Evolutionary conservation across 371 early-diverging fungal species (phyloP).

Genomic region (Haplosporangium sp.): DNA sequence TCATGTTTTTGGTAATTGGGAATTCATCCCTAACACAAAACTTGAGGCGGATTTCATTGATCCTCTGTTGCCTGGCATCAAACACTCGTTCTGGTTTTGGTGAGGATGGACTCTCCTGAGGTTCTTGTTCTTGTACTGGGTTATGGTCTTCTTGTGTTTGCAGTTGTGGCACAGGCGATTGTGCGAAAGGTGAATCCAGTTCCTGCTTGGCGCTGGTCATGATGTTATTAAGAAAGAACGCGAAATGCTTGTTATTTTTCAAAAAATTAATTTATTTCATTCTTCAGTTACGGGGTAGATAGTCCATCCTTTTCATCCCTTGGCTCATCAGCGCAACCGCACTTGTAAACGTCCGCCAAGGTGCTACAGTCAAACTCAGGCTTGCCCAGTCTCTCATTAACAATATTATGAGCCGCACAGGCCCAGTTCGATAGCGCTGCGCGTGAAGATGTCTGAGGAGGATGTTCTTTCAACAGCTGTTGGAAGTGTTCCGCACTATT

Average conservation of each 20-base stretch:
- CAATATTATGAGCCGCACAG: slow-evolving; percentile 96
- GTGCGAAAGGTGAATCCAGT: slow-evolving; percentile 13
- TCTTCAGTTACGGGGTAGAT: neutral
- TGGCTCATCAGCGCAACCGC: slow-evolving; percentile 83
- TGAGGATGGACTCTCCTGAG: slow-evolving; percentile 7
- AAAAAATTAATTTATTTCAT: too few relatives aligned
- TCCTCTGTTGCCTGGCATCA: slow-evolving; percentile 74
- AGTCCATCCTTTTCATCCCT: slow-evolving; percentile 4
- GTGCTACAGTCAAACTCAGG: slow-evolving; percentile 89
- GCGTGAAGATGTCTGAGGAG: slow-evolving; percentile 86
- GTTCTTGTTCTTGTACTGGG: slow-evolving; percentile 16
- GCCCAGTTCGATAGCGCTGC: slow-evolving; percentile 90
- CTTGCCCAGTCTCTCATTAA: slow-evolving; percentile 93
- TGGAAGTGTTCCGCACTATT: slow-evolving; percentile 90
- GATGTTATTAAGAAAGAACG: neutral
- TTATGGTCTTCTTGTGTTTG: neutral
- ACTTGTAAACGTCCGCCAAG: slow-evolving; percentile 89
- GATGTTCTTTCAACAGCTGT: slow-evolving; percentile 79
- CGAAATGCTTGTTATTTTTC: neutral
- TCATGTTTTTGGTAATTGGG: slow-evolving; percentile 83
- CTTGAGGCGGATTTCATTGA: slow-evolving; percentile 81
- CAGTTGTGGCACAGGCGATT: neutral
- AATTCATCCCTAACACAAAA: slow-evolving; percentile 88
- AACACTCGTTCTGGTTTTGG: slow-evolving; percentile 41
- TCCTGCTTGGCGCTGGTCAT: slow-evolving; percentile 19